Base-by-base conservation (phyloP, 2,329 filamentous ascomycete species). In the Camillea tinctor region DNA sequence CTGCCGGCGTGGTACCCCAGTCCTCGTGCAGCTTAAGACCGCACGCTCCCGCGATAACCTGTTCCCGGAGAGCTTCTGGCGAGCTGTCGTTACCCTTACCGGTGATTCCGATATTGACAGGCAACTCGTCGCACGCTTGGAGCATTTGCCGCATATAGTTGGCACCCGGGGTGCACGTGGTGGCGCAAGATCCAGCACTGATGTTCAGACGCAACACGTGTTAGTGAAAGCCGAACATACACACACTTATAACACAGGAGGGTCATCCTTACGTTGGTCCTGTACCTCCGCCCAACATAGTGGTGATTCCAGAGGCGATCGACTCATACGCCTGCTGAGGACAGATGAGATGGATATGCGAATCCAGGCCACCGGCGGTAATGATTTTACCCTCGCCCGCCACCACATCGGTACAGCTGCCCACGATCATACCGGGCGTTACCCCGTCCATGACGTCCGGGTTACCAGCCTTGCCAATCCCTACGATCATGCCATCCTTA, bases 381-480 rank as follows among this genome's bases (percentile, higher is more conserved):
- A 98, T 79, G 64, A 98, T 97, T 78, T 91, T 91, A 68, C 90
- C 88, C 77, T 98, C 94, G 15, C 87, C 93, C 19, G 94, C 92
- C 72, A 98, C 88, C 21, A 97, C 92, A 79, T 98, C 94, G 0
- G 94, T 98, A 66, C 90, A 92, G 64, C 88, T 89, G 11, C 94
- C 94, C 9, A 97, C 86, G 1, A 97, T 79, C 87, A 98, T 87
- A 58, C 87, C 83, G 0, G 86, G 81, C 60, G 89, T 81, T 6
- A 98, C 92, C 4, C 91, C 91, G 30, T 95, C 89, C 94, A 97
- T 97, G 52, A 96, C 87, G 76, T 98, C 94, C n/a, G 94, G 94
- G 70, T 97, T 98, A 20, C 94, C 94, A 17, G 94, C 92, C 77
- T 98, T 97, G 61, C 94, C 94, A 67, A 98, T 94, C 0, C 87